These are phyloP conservation scores for Fusarium chlamydosporum DNA, from an alignment of 2,329 filamentous ascomycete species.

Conservation along the genomic window DNA sequence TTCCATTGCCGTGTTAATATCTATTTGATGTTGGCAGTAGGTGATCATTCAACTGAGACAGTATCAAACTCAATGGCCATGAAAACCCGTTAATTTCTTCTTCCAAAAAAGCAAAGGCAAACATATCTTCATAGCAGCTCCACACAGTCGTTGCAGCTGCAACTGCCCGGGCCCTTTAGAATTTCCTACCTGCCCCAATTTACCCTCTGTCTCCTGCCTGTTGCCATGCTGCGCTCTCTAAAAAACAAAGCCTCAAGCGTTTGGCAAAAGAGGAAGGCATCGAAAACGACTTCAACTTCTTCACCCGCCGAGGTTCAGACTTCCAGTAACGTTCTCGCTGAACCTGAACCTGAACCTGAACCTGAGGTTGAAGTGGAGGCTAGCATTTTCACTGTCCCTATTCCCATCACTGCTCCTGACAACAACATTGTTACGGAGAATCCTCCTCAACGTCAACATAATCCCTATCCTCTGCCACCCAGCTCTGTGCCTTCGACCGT, in stretches of 20 bases:
- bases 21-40: neutral
- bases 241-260: constrained; percentile 46
- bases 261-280: constrained; percentile 43
- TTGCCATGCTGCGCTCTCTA: constrained; percentile 48
- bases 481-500: constrained; percentile 13
- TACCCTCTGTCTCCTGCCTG: neutral
- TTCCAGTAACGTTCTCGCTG: neutral
- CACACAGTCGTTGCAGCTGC: neutral
- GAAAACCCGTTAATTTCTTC: neutral
- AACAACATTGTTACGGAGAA: neutral
- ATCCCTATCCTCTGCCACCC: constrained; percentile 6
- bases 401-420: neutral
- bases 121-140: neutral
- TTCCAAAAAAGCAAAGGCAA: neutral
- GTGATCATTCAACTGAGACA: neutral
- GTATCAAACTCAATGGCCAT: neutral
- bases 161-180: neutral
- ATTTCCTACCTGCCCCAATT: neutral
- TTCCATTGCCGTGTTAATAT: neutral
- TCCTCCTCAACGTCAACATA: neutral
- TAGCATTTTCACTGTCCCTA: neutral
- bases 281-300: constrained; percentile 16
- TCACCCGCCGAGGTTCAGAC: neutral
- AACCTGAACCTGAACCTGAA: neutral
- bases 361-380: neutral